Base-by-base conservation (phyloP, 2,329 filamentous ascomycete species). In the Rutstroemia sp. region DNA sequence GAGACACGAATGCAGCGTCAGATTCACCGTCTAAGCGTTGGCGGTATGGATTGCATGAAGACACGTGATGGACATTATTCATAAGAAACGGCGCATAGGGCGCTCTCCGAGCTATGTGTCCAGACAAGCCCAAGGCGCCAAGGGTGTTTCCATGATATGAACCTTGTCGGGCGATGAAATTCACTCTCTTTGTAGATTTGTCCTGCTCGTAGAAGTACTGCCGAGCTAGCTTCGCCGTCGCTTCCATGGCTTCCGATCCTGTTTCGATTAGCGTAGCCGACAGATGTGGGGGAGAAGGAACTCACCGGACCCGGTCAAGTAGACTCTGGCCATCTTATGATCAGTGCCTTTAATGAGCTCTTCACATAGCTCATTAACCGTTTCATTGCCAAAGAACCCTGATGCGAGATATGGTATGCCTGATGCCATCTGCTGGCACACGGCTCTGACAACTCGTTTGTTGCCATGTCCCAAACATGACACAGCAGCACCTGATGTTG, bases 131-230 rank as follows among this genome's bases (percentile, higher is more conserved):
- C 18, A 90, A 71, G 1, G 83, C 75, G 2, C 83, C 85, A 1
- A 89, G 68, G 0, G 86, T 90, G 27, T 78, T 83, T 5, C 87
- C 87, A 63, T 91, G 87, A 63, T 88, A 91, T 10, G 82, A 86
- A 21, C 82, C 76, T 30, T 80, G 71, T 16, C 87, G 78, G 5
- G 82, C 76, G 62, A 91, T 87, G 70, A 86, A 87, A 49, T 79
- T 75, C 0, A 73, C 74, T 2, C 86, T 76, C 49, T 73, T 3
- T 74, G 74, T 9, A 67, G 63, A 56, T 50, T 64, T 69, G 2
- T 71, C 61, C 18, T 79, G 73, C 67, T 86, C 83, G 16, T 81
- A 73, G 63, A 80, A 86, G 66, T 83, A 90, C 67, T 90, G 86
- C 1, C 81, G 73, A 10, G 82, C 76, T 16, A 89, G 71, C 65